Evolutionary conservation across 2,329 filamentous ascomycete species (phyloP).

Genomic region (Pyrenochaeta sp.): DNA sequence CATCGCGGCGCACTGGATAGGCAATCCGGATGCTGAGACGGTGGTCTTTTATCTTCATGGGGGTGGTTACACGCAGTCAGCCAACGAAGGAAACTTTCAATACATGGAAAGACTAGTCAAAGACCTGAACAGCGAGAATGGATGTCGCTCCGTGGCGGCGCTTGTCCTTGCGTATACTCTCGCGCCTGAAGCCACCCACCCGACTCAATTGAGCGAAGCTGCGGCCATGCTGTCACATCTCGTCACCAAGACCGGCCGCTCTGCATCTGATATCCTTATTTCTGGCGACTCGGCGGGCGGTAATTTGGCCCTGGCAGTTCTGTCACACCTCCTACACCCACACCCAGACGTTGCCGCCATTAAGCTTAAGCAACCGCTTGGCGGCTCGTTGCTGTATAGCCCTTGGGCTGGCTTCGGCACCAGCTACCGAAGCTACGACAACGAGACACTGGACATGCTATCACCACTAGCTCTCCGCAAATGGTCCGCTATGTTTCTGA

Average conservation of each 20-base stretch:
- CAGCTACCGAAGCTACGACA: slow-evolving; percentile 24
- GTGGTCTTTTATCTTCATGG: slow-evolving; percentile 36
- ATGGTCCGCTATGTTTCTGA: slow-evolving; percentile 27
- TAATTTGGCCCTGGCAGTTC: slow-evolving; percentile 24
- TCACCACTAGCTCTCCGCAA: slow-evolving; percentile 11
- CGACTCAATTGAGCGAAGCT: slow-evolving; percentile 32
- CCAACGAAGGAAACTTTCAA: slow-evolving; percentile 17
- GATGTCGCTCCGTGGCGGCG: slow-evolving; percentile 17
- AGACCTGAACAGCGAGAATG: slow-evolving; percentile 16
- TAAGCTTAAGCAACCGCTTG: slow-evolving; percentile 17
- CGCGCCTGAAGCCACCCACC: slow-evolving; percentile 29
- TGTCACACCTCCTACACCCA: slow-evolving; percentile 36
- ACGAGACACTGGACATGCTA: slow-evolving; percentile 19
- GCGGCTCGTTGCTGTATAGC: slow-evolving; percentile 23
- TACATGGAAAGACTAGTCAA: slow-evolving; percentile 16
- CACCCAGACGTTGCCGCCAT: slow-evolving; percentile 26
- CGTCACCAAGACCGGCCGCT: slow-evolving; percentile 12
- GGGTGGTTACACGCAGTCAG: slow-evolving; percentile 30
- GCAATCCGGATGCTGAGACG: slow-evolving; percentile 23
- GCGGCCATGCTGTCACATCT: slow-evolving; percentile 26
- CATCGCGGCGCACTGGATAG: slow-evolving; percentile 35
- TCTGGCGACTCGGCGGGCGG: slow-evolving; percentile 34
- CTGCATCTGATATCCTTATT: slow-evolving; percentile 14
- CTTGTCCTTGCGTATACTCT: slow-evolving; percentile 32
- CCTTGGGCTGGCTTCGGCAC: slow-evolving; percentile 25